A percentile compares a stretch with the other conserved stretches of the same genome.
phyloP scores from a whole-genome alignment of 768 basidiomycete species.

The Lentinula aciculospora region DNA sequence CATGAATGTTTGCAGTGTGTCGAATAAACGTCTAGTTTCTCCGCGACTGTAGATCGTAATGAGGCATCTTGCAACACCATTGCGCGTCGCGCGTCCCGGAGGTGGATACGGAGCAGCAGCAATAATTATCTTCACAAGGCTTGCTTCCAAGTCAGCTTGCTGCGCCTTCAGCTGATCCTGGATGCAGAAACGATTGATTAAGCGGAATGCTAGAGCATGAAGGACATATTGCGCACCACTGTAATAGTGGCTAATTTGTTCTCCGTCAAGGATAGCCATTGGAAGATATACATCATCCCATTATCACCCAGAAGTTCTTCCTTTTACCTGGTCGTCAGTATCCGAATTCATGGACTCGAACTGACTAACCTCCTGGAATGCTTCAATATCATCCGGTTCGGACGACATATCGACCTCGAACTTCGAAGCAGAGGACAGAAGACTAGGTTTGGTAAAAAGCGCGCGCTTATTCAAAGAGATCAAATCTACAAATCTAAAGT shows the following conservation, averaged over 20 bases:
- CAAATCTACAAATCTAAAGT: neutral
- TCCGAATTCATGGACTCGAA: neutral
- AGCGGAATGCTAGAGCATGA: slow-evolving; percentile 1
- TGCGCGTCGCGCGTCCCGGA: slow-evolving; percentile 84
- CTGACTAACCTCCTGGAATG: slow-evolving; percentile 16
- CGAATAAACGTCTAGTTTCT: slow-evolving; percentile 82
- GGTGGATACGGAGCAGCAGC: slow-evolving; percentile 63
- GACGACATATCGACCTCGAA: slow-evolving; percentile 9
- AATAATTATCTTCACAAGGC: slow-evolving; percentile 62
- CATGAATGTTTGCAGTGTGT: slow-evolving; percentile 74
- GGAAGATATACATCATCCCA: slow-evolving; percentile 78
- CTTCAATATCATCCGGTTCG: slow-evolving; percentile 15
- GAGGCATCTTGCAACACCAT: slow-evolving; percentile 74
- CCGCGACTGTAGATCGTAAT: slow-evolving; percentile 68
- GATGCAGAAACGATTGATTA: neutral
- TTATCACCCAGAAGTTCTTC: slow-evolving; percentile 66
- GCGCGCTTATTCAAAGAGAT: neutral
- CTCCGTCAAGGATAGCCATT: slow-evolving; percentile 72
- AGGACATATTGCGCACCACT: slow-evolving; percentile 37
- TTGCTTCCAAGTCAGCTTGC: slow-evolving; percentile 58
- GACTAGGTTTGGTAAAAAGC: neutral
- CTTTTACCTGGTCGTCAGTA: slow-evolving; percentile 28
- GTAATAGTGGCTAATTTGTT: slow-evolving; percentile 43
- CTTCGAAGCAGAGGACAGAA: neutral
- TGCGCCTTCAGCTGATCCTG: slow-evolving; percentile 64